Percentiles rank a stretch among this genome's conserved stretches.
phyloP scores from a whole-genome alignment of 768 basidiomycete genomes.

The Lactarius quietus region DNA sequence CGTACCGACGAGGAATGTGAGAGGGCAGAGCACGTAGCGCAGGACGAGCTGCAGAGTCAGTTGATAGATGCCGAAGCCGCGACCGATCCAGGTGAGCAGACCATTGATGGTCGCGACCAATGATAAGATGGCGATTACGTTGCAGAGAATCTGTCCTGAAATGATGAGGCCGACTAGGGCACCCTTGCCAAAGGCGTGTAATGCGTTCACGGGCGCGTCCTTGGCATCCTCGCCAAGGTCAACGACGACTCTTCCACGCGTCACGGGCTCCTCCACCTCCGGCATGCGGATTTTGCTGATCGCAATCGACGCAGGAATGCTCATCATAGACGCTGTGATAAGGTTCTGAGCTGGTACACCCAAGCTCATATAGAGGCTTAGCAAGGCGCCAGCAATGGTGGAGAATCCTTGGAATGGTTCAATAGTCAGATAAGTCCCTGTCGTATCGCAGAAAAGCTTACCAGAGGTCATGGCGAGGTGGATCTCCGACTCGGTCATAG shows the following conservation, averaged over 20 bases:
- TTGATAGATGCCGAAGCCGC: constrained; percentile 75
- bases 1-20: constrained; percentile 68
- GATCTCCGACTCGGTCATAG: constrained; percentile 85
- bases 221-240: constrained; percentile 66
- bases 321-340: constrained; percentile 89
- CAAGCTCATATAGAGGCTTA: constrained; percentile 75
- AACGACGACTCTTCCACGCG: constrained; percentile 74
- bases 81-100: constrained; percentile 84
- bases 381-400: constrained; percentile 88
- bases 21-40: constrained; percentile 84
- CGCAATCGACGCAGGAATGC: constrained; percentile 90
- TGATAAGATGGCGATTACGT: constrained; percentile 80
- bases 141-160: constrained; percentile 87
- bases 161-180: constrained; percentile 82
- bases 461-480: constrained; percentile 88
- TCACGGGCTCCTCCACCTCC: constrained; percentile 81
- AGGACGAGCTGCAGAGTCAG: constrained; percentile 83
- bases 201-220: constrained; percentile 63
- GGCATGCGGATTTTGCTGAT: constrained; percentile 87
- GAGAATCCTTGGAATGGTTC: constrained; percentile 56
- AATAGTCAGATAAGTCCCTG: neutral
- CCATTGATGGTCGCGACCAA: constrained; percentile 82
- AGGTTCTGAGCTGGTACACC: constrained; percentile 79
- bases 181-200: constrained; percentile 87
- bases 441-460: constrained; percentile 23